Percentiles rank a stretch among this genome's conserved stretches.
These are phyloP conservation scores for Zymoseptoria passerinii DNA, from an alignment of 2,329 filamentous ascomycete species.

Conservation along the genomic window DNA sequence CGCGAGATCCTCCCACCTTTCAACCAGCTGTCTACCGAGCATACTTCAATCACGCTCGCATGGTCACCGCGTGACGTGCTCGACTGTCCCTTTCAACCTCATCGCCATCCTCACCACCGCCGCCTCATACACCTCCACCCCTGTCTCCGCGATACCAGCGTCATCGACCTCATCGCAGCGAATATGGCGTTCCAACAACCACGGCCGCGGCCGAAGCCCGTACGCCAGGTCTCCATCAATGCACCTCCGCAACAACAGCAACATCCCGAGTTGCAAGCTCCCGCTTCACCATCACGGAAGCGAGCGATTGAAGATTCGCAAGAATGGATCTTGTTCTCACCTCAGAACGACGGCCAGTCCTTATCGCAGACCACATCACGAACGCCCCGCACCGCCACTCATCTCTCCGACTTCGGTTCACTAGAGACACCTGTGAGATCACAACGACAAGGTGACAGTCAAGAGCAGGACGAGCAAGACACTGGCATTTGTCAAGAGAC, in stretches of 20 bases:
- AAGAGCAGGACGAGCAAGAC: constrained; percentile 36
- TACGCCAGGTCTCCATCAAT: constrained; percentile 13
- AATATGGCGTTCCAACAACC: constrained; percentile 20
- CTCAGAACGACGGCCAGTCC: constrained; percentile 50
- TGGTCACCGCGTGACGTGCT: background rate
- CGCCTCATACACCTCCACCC: background rate
- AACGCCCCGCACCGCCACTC: constrained; percentile 60
- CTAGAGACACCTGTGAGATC: constrained; percentile 61
- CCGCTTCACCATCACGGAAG: constrained; percentile 33
- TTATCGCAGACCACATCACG: constrained; percentile 56
- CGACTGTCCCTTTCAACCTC: background rate
- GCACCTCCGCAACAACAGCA: constrained; percentile 4
- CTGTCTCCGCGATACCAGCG: background rate
- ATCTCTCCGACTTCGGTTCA: constrained; percentile 72
- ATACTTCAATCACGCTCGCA: background rate
- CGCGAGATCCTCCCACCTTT: background rate
- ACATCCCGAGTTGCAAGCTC: constrained; percentile 9
- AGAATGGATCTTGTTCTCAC: constrained; percentile 93
- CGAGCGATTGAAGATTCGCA: constrained; percentile 61
- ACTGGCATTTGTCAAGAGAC: constrained; percentile 36
- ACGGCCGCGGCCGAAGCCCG: constrained; percentile 14
- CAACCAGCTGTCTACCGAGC: background rate
- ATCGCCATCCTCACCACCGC: background rate
- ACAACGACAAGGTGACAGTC: constrained; percentile 27
- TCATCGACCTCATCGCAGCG: background rate